These are phyloP conservation scores for Hemileia vastatrix DNA, from an alignment of 1,284 basidiomycete species.

Conservation along the genomic window DNA sequence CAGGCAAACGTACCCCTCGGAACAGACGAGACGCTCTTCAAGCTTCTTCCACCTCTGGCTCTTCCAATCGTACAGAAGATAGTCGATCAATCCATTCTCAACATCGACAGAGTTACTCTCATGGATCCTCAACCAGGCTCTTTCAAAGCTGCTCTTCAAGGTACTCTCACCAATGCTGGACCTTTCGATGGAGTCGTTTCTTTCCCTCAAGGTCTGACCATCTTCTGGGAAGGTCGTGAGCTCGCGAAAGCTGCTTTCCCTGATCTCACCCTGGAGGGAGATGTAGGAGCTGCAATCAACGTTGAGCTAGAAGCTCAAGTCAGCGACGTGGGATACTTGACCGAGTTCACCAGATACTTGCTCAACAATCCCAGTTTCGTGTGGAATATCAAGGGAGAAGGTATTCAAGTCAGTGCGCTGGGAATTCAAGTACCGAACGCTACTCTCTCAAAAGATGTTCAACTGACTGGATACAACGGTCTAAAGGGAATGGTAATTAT, in stretches of 20 bases:
- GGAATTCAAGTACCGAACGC: constrained; percentile 54
- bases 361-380: constrained; percentile 61
- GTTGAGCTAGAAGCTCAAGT: constrained; percentile 55
- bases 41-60: constrained; percentile 62
- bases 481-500: constrained; percentile 58
- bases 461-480: constrained; percentile 62
- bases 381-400: constrained; percentile 63
- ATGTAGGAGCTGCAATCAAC: constrained; percentile 57
- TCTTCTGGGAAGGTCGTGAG: constrained; percentile 56
- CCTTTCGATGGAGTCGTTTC: constrained; percentile 65
- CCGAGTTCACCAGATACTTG: constrained; percentile 58
- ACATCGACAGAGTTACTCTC: constrained; percentile 34
- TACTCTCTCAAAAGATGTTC: constrained; percentile 55
- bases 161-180: constrained; percentile 62
- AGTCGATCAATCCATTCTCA: constrained; percentile 54
- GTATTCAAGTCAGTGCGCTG: constrained; percentile 52
- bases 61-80: constrained; percentile 70
- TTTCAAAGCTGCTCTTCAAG: constrained; percentile 57
- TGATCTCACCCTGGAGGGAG: constrained; percentile 50
- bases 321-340: constrained; percentile 54
- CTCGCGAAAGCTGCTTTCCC: constrained; percentile 60
- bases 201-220: constrained; percentile 57
- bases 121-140: constrained; percentile 48
- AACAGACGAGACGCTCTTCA: constrained; percentile 57
- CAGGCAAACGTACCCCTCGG: constrained; percentile 54